Percentiles rank a stretch among this genome's conserved stretches.
Conservation (phyloP, 352 stramenopile genomes). For the Pythium phragmiticola region DNA sequence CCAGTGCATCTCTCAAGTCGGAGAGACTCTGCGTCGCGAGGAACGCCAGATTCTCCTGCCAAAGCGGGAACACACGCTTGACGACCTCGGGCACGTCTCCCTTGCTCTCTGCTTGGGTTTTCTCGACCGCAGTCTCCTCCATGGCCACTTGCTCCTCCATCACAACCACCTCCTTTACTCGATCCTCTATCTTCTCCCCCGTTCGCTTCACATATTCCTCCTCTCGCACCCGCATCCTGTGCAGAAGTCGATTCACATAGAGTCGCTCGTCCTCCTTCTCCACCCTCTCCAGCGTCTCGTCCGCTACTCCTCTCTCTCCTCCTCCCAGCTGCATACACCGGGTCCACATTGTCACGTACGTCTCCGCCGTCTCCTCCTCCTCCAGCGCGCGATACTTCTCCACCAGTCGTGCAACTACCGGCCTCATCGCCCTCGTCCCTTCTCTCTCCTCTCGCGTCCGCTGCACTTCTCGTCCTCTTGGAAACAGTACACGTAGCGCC, state of each 20-base stretch:
- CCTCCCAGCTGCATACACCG: conserved; percentile 8
- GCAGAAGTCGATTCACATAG: conserved; percentile 17
- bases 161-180: neutral
- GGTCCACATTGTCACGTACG: conserved; percentile 23
- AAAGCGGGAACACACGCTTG: conserved; percentile 49
- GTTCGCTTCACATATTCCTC: neutral
- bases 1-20: conserved; percentile 29
- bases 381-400: conserved; percentile 10
- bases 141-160: neutral
- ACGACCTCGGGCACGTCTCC: conserved; percentile 33
- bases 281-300: neutral
- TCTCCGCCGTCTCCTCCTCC: neutral
- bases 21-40: conserved; percentile 32
- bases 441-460: neutral
- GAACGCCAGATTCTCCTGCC: conserved; percentile 47
- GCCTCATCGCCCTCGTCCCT: conserved; percentile 2
- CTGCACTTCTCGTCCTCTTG: neutral
- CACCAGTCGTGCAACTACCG: neutral
- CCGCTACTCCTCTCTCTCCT: neutral
- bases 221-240: conserved; percentile 13
- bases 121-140: neutral
- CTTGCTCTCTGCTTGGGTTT: neutral
- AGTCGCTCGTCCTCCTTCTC: conserved; percentile 3
- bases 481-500: conserved; percentile 22
- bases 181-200: neutral